Evolutionary conservation across 208 protist species (phyloP).

Genomic region (Acanthamoeba lugdunensis): DNA sequence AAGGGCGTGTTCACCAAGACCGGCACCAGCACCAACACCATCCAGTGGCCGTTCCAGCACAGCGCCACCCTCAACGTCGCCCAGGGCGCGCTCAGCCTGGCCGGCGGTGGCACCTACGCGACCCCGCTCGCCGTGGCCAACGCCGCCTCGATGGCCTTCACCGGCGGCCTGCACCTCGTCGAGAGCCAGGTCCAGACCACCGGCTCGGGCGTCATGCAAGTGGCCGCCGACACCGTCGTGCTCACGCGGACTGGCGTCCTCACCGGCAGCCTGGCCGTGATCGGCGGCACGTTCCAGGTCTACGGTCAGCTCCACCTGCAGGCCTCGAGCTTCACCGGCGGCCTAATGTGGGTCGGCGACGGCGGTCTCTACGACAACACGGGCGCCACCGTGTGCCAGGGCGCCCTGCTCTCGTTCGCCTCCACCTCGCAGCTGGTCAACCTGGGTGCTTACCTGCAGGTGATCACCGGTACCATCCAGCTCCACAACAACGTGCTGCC

Average conservation of each 20-base stretch:
- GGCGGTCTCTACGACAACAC: slow-evolving; percentile 60
- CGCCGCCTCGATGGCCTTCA: slow-evolving; percentile 9
- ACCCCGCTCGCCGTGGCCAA: slow-evolving; percentile 17
- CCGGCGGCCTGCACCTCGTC: slow-evolving; percentile 12
- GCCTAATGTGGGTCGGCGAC: slow-evolving; percentile 50
- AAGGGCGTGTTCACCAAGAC: slow-evolving; percentile 48
- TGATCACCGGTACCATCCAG: slow-evolving; percentile 18
- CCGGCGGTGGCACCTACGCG: slow-evolving; percentile 17
- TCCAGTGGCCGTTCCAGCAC: slow-evolving; percentile 48
- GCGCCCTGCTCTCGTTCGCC: slow-evolving; percentile 29
- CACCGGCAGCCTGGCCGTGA: not conserved
- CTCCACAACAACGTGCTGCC: slow-evolving; percentile 63
- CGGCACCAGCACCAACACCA: not conserved
- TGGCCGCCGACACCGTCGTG: not conserved
- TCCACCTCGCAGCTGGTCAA: slow-evolving; percentile 32
- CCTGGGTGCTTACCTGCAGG: slow-evolving; percentile 40
- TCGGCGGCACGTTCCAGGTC: slow-evolving; percentile 24
- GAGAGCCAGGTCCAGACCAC: not conserved
- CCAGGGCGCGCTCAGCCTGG: slow-evolving; percentile 21
- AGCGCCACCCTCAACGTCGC: not conserved
- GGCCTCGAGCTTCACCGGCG: slow-evolving; percentile 45
- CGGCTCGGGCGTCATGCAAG: not conserved
- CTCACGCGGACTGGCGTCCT: not conserved
- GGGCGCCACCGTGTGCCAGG: slow-evolving; percentile 47
- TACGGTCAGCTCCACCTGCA: slow-evolving; percentile 33